Evolutionary conservation across 345 rosid genomes (phyloP).

Genomic region (Reutealis trisperma): DNA sequence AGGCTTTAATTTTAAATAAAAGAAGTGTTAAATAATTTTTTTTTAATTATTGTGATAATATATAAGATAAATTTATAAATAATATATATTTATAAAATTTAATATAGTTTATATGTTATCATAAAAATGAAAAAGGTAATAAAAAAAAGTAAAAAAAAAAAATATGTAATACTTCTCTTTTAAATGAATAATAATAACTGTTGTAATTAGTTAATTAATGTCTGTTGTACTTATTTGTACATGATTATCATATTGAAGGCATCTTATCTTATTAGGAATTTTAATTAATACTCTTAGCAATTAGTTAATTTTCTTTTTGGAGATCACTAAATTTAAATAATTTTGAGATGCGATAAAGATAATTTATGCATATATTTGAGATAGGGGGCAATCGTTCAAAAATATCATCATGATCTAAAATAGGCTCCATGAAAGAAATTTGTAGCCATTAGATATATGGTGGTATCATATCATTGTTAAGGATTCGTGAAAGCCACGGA

Average conservation of each 20-base stretch:
- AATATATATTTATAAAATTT: too few species aligned
- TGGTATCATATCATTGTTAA: conserved; percentile 23
- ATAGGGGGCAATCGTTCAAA: background rate
- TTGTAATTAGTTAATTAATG: background rate
- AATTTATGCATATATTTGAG: too few species aligned
- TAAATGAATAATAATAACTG: too few species aligned
- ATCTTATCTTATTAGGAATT: background rate
- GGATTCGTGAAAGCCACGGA: conserved; percentile 6
- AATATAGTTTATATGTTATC: too few species aligned
- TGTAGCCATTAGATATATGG: conserved; percentile 12
- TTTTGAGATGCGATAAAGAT: background rate
- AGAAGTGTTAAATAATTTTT: too few species aligned
- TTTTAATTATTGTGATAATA: too few species aligned
- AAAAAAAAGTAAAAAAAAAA: too few species aligned
- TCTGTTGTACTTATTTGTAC: background rate
- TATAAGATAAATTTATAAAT: too few species aligned
- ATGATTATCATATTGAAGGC: background rate
- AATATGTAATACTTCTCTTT: too few species aligned
- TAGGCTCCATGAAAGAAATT: background rate
- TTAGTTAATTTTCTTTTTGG: too few species aligned
- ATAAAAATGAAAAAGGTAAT: too few species aligned
- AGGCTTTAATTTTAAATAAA: background rate
- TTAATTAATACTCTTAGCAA: background rate
- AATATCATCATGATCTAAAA: background rate
- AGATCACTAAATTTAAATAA: too few species aligned